These are phyloP conservation scores for Metschnikowia cerradonensis DNA, from an alignment of 805 yeast species.

Conservation along the genomic window DNA sequence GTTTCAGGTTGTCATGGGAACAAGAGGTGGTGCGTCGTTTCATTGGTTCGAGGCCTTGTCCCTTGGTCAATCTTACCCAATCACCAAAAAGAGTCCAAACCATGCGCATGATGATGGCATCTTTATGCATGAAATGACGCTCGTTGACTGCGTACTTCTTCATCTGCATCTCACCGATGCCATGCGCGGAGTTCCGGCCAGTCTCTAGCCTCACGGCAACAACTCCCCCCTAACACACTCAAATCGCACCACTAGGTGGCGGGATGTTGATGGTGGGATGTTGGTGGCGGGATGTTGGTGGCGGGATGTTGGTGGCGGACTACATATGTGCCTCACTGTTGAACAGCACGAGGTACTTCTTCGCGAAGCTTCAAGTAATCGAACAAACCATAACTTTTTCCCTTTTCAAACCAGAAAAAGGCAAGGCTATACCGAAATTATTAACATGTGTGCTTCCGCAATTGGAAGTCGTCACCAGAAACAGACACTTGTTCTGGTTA, in stretches of 20 bases:
- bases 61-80: background rate
- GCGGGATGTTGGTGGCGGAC: too few relatives aligned
- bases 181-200: background rate
- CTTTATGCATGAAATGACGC: background rate
- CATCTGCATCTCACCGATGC: background rate
- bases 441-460: background rate
- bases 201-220: background rate
- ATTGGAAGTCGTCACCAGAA: background rate
- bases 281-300: too few relatives aligned
- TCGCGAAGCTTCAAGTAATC: background rate
- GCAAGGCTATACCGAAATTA: background rate
- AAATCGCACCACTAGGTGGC: background rate
- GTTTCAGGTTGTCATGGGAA: background rate
- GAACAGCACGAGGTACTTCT: background rate
- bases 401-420: background rate
- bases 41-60: background rate
- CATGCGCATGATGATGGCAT: background rate
- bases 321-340: background rate
- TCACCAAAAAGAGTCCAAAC: background rate
- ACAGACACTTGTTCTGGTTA: background rate
- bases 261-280: too few relatives aligned
- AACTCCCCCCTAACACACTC: background rate
- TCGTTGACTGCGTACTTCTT: background rate
- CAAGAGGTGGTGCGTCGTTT: background rate
- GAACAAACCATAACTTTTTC: background rate